Evolutionary conservation across 306 rosid genomes (phyloP), one percentile per base, ranked within the genome.

Genomic region (Begonia loranthoides): DNA sequence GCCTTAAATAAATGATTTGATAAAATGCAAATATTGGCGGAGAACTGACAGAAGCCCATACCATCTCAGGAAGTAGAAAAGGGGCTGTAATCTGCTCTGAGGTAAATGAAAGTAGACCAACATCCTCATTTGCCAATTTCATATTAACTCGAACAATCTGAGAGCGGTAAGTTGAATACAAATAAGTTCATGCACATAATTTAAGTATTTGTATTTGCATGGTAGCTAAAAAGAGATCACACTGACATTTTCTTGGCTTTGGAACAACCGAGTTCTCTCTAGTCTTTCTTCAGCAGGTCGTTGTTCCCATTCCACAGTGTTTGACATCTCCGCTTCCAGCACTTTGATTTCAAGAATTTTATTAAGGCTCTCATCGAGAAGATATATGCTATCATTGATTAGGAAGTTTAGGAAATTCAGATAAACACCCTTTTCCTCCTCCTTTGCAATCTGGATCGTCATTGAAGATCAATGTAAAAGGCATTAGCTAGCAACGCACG

Each of bases 61-160:
- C 99, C 99, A 92, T 92, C 84, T 92, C 99, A 53, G 99, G 89
- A 69, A 92, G 96, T 49, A 92, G 81, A 78, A 92, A 92, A 50
- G 99, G 99, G 55, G 60, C 96, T 15, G 94, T 92, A 45, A 92
- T 92, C 66, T 92, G 94, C 67, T 92, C 96, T 6, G 96, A 76
- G 16, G 96, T 86, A 69, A 86, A 86, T 59, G 94, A 80, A 70
- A 87, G 83, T 96, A 92, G 74, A 41, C 82, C 87, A 19, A 92
- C 99, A 66, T 92, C 99, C 79, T 92, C 93, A 51, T 92, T 92
- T 50, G 99, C 99, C 72, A 92, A 73, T 66, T 92, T 92, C 99
- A 92, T 86, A 73, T 92, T 94, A 59, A 86, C 83, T 56, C 87
- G 86, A 48, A 92, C 80, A 63, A 92, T 92, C 99, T 92, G 81